phyloP scores from a whole-genome alignment of 345 rosid species.

The Eutrema yunnanense region DNA sequence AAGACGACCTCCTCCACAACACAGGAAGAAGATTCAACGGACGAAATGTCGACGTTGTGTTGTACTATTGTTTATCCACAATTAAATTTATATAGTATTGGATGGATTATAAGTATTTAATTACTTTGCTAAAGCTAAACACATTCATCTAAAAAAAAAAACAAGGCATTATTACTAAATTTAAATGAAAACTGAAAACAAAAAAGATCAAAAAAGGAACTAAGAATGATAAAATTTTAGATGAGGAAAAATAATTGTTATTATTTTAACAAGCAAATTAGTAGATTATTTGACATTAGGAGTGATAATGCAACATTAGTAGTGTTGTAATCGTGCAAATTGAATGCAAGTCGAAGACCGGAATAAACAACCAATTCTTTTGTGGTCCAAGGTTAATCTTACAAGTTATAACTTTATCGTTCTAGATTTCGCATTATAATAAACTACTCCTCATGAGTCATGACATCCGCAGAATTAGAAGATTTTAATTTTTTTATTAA shows the following conservation, averaged over 20 bases:
- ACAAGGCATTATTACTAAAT: no score
- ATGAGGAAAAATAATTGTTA: not conserved
- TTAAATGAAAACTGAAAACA: no score
- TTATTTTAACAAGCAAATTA: not conserved
- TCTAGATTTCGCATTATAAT: not conserved
- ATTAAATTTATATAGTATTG: no score
- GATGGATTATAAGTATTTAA: no score
- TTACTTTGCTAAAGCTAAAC: no score
- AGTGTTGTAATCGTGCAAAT: conserved; percentile 1
- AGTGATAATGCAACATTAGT: conserved; percentile 2
- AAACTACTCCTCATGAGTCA: no score
- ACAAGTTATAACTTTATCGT: not conserved
- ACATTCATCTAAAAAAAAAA: no score
- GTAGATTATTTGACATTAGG: not conserved
- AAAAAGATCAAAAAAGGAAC: no score
- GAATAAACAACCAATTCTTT: not conserved
- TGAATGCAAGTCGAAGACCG: not conserved
- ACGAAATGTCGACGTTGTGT: conserved; percentile 2
- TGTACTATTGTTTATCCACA: not conserved
- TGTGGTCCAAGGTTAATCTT: not conserved
- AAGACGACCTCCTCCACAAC: not conserved
- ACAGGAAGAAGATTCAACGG: conserved; percentile 26
- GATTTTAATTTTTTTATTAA: no score
- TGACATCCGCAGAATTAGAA: no score
- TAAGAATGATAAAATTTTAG: no score